Evolutionary conservation across 1,284 basidiomycete genomes (phyloP), one percentile per base, ranked within the genome.

Genomic region (Naganishia sp.): DNA sequence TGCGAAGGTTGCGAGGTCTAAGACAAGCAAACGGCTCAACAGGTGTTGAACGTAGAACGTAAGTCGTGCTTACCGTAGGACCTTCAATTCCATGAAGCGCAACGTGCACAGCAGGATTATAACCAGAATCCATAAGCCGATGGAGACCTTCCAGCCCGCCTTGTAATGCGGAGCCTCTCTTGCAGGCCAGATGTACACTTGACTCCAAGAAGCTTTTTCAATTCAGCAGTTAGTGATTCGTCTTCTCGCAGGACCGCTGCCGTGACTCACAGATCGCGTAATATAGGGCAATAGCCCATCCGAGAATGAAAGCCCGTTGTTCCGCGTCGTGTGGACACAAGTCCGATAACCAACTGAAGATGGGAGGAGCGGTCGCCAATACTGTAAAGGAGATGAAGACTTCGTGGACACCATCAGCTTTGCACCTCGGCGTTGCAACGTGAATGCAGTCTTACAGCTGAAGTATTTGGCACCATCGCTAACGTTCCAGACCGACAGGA

Each of bases 331-430:
- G 71, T 6, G 77, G 77, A 28, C 70, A 69, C 55, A 77, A 65
- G 66, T 78, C 77, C 10, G 70, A 72, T 33, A 78, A 65, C 77
- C 77, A 78, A 10, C 75, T 72, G 66, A 73, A 78, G 55, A 77
- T 72, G 6, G 72, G 72, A 11, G 77, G 77, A 2, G 73, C 75
- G 23, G 71, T 75, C 9, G 75, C 74, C 16, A 73, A 64, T 33
- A 72, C 70, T n/a, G 74, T 66, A 68, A 72, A 78, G 15, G 70
- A 69, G 43, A 72, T 71, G 39, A 78, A 78, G 70, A 72, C 75
- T 74, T 65, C 18, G 44, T 18, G 11, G 6, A 23, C 33, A 9
- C 4, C n/a, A 7, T 55, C 16, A 55, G 53, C 13, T 25, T 2
- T 9, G 36, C 5, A 56, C 1, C 11, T 9, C 9, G 50, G 46